These are phyloP conservation scores for Colletotrichum sp. DNA, from an alignment of 2,329 filamentous ascomycete species.

Conservation along the genomic window DNA sequence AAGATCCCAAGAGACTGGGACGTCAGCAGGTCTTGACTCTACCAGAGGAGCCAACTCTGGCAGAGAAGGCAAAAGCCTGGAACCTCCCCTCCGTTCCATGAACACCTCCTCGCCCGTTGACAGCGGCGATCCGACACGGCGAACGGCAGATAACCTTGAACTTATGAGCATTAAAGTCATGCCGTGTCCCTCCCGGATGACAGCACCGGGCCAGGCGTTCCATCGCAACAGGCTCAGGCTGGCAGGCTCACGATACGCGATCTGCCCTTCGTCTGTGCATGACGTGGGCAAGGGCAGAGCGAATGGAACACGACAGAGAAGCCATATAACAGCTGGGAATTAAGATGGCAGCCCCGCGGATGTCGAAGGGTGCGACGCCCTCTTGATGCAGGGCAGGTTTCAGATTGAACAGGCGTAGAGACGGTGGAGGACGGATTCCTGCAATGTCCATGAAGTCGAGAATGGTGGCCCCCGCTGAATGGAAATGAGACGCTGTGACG, in stretches of 20 bases:
- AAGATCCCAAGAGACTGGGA: background rate
- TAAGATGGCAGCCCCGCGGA: conserved; percentile 3
- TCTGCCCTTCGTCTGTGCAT: conserved; percentile 3
- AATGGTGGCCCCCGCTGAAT: background rate
- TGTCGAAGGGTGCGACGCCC: background rate
- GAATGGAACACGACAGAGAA: background rate
- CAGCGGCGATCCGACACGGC: conserved; percentile 2
- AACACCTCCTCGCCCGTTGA: background rate
- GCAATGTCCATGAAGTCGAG: background rate
- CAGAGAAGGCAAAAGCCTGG: background rate
- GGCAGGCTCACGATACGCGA: background rate
- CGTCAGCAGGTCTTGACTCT: background rate
- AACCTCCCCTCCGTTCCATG: background rate
- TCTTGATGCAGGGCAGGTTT: conserved; percentile 22
- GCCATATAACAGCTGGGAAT: background rate
- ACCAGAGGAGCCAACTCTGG: background rate
- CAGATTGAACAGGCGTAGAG: conserved; percentile 11
- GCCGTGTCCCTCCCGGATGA: background rate
- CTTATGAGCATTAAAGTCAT: background rate
- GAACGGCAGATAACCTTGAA: background rate
- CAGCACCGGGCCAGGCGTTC: conserved; percentile 12
- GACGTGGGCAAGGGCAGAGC: background rate
- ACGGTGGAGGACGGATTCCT: background rate
- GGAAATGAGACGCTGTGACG: background rate
- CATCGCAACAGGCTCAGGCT: background rate